phyloP scores from a whole-genome alignment of 192 early-diverging fungal species.

The Gonapodya sp. region DNA sequence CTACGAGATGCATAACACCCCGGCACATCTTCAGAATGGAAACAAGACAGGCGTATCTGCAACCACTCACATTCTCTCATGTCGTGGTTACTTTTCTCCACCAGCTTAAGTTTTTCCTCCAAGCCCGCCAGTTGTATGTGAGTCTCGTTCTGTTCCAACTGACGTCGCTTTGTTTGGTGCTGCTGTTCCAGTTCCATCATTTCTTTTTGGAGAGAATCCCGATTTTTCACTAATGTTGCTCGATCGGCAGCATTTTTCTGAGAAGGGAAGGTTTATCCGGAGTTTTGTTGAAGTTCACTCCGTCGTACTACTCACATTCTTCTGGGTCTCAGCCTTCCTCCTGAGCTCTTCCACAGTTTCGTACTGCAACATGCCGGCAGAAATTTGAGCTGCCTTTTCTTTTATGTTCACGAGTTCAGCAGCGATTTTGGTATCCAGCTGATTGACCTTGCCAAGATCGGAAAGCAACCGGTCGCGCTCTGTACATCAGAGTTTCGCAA shows the following conservation, averaged over 20 bases:
- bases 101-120: slow-evolving; percentile 36
- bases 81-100: slow-evolving; percentile 39
- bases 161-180: slow-evolving; percentile 37
- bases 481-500: slow-evolving; percentile 7
- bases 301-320: slow-evolving; percentile 22
- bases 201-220: slow-evolving; percentile 25
- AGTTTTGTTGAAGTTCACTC: not conserved
- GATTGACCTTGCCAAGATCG: slow-evolving; percentile 47
- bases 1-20: slow-evolving; percentile 20
- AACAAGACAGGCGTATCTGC: no score
- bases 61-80: slow-evolving; percentile 40
- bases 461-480: slow-evolving; percentile 37
- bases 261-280: not conserved
- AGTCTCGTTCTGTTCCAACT: slow-evolving; percentile 48
- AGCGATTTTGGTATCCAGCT: slow-evolving; percentile 42
- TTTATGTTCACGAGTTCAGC: slow-evolving; percentile 34
- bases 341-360: slow-evolving; percentile 35
- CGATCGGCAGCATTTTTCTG: slow-evolving; percentile 34
- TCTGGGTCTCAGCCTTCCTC: slow-evolving; percentile 25
- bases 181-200: slow-evolving; percentile 22
- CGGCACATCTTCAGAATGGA: no score
- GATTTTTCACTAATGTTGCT: slow-evolving; percentile 21
- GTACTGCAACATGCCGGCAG: slow-evolving; percentile 25
- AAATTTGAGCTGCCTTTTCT: slow-evolving; percentile 24
- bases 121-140: slow-evolving; percentile 34